phyloP scores from a whole-genome alignment of 257 asterid genomes.

The Fraxinus americana region DNA sequence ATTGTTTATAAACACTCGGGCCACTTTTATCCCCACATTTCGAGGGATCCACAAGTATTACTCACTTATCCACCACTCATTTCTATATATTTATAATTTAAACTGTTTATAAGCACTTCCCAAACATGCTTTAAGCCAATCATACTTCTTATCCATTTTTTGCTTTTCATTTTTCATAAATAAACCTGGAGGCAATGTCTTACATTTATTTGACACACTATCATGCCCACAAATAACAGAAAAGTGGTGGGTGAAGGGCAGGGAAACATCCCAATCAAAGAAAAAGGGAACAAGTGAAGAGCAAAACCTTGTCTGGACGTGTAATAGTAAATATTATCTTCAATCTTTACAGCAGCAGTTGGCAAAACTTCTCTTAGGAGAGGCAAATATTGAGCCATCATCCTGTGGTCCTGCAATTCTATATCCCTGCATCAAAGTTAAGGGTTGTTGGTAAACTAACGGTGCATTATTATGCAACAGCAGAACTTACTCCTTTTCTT shows the following conservation, averaged over 20 bases:
- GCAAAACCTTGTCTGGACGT: conserved; percentile 45
- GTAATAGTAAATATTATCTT: conserved; percentile 49
- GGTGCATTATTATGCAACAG: conserved; percentile 24
- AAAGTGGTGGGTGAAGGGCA: conserved; percentile 4
- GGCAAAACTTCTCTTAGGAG: conserved; percentile 79
- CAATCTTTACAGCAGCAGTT: conserved; percentile 81
- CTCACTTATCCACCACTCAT: too few relatives aligned
- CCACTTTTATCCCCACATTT: too few relatives aligned
- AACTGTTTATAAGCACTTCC: too few relatives aligned
- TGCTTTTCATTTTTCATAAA: not conserved
- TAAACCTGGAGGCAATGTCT: not conserved
- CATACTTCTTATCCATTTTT: too few relatives aligned
- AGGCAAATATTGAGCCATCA: conserved; percentile 82
- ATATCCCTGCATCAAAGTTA: conserved; percentile 41
- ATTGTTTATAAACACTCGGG: too few relatives aligned
- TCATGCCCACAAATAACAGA: not conserved
- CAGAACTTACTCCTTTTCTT: conserved; percentile 33
- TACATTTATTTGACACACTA: not conserved
- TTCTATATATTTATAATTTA: too few relatives aligned
- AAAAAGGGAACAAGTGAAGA: conserved; percentile 5
- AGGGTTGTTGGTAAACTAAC: conserved; percentile 7
- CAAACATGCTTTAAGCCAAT: too few relatives aligned
- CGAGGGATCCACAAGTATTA: too few relatives aligned
- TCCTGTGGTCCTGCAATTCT: conserved; percentile 60
- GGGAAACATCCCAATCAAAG: conserved; percentile 8